A percentile compares a stretch with the other conserved stretches of the same genome.
These are phyloP conservation scores for Hamigera avellanea DNA, from an alignment of 495 filamentous ascomycete species.

Conservation along the genomic window DNA sequence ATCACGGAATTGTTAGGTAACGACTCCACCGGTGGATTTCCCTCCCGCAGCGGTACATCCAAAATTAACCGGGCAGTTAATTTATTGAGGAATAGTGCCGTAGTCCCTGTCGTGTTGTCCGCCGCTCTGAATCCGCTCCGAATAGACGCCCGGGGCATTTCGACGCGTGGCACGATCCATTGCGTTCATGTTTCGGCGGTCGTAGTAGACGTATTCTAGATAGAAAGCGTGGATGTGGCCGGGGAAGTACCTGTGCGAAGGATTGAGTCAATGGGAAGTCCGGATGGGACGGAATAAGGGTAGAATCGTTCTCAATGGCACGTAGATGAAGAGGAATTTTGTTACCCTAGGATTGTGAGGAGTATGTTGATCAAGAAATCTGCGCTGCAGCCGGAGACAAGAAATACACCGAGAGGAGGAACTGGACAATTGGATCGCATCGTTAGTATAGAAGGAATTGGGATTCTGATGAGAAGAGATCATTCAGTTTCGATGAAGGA, in stretches of 20 bases:
- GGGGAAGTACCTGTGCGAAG: conserved; percentile 49
- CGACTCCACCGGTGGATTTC: too few relatives aligned
- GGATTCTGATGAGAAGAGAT: too few relatives aligned
- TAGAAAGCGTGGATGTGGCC: conserved; percentile 90
- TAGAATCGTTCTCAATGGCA: neutral
- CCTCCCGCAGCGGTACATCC: too few relatives aligned
- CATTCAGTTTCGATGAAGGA: too few relatives aligned
- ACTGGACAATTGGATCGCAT: conserved; percentile 24
- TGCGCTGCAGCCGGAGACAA: conserved; percentile 51
- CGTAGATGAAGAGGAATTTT: neutral
- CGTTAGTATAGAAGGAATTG: conserved; percentile 6
- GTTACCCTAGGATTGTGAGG: conserved; percentile 48
- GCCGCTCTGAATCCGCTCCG: conserved; percentile 62
- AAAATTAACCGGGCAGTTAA: too few relatives aligned
- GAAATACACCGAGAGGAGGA: conserved; percentile 51
- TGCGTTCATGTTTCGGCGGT: conserved; percentile 47
- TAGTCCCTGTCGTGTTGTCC: conserved; percentile 38
- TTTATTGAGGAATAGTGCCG: conserved; percentile 33
- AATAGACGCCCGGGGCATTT: conserved; percentile 67
- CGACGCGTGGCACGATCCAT: conserved; percentile 32
- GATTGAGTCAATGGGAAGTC: too few relatives aligned
- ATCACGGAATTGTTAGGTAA: too few relatives aligned
- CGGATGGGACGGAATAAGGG: too few relatives aligned
- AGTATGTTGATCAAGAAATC: conserved; percentile 55
- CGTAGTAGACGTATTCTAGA: conserved; percentile 76